These are phyloP conservation scores for Epichloe amarillans DNA, from an alignment of 2,329 filamentous ascomycete species.

Conservation along the genomic window DNA sequence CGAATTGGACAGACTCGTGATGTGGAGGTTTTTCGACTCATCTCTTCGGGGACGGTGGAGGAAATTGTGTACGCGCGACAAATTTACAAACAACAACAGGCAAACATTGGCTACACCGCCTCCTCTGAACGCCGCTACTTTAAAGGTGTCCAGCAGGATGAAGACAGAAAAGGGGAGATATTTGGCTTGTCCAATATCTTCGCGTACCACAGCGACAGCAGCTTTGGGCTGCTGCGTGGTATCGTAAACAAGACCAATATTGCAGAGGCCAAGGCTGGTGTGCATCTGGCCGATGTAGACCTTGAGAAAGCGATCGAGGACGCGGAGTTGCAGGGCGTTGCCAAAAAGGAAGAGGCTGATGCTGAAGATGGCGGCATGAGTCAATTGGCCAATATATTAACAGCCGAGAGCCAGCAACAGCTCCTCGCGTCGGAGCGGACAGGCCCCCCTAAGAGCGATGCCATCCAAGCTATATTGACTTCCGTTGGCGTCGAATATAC, in stretches of 20 bases:
- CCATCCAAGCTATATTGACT: slow-evolving; percentile 77
- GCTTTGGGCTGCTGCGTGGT: slow-evolving; percentile 73
- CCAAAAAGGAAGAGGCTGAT: slow-evolving; percentile 37
- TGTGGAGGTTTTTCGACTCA: slow-evolving; percentile 87
- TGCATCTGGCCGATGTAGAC: slow-evolving; percentile 66
- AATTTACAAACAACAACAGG: slow-evolving; percentile 98
- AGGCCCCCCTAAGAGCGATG: slow-evolving; percentile 45
- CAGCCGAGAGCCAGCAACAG: slow-evolving; percentile 31
- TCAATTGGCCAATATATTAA: slow-evolving; percentile 49
- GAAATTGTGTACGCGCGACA: slow-evolving; percentile 95
- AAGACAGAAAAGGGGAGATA: slow-evolving; percentile 76
- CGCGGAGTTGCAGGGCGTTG: slow-evolving; percentile 28
- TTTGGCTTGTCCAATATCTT: slow-evolving; percentile 86
- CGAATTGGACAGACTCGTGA: slow-evolving; percentile 86
- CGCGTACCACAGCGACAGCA: slow-evolving; percentile 60
- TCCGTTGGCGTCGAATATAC: slow-evolving; percentile 87
- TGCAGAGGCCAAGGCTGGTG: slow-evolving; percentile 78
- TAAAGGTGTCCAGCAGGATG: slow-evolving; percentile 78
- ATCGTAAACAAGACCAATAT: slow-evolving; percentile 99
- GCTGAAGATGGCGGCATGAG: slow-evolving; percentile 55
- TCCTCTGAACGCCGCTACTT: slow-evolving; percentile 90
- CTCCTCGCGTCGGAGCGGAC: slow-evolving; percentile 20
- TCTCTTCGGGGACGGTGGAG: slow-evolving; percentile 86
- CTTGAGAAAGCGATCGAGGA: slow-evolving; percentile 47
- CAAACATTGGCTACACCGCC: slow-evolving; percentile 92